phyloP scores from a whole-genome alignment of 2,329 filamentous ascomycete genomes.

The Aspergillus texensis region DNA sequence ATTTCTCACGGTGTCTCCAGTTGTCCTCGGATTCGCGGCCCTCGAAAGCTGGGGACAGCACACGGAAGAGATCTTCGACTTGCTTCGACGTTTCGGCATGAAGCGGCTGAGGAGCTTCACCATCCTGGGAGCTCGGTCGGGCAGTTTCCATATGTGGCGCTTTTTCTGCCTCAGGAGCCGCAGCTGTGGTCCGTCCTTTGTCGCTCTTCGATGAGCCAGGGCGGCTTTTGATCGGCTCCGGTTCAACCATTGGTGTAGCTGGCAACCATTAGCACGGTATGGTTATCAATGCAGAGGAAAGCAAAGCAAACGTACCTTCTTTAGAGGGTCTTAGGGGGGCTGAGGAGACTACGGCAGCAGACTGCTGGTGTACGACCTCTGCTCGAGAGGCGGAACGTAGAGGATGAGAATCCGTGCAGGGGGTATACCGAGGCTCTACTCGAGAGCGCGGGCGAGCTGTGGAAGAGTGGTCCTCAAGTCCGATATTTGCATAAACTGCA shows the following conservation, averaged over 20 bases:
- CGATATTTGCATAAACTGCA: conserved; percentile 76
- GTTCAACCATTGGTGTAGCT: conserved; percentile 24
- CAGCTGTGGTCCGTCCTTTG: conserved; percentile 16
- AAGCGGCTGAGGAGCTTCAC: conserved; percentile 73
- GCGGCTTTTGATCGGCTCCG: conserved; percentile 22
- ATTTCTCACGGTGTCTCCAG: conserved; percentile 85
- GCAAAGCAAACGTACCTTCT: not conserved
- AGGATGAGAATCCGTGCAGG: conserved; percentile 13
- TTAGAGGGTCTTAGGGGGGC: not conserved
- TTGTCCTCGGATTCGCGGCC: conserved; percentile 89
- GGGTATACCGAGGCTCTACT: conserved; percentile 22
- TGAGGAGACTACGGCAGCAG: not conserved
- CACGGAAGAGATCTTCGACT: conserved; percentile 81
- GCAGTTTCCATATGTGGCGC: conserved; percentile 34
- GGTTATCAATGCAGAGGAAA: not conserved
- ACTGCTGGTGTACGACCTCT: not conserved
- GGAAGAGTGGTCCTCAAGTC: conserved; percentile 46
- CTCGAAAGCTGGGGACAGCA: conserved; percentile 81
- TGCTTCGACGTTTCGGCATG: conserved; percentile 84
- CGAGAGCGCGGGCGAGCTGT: conserved; percentile 29
- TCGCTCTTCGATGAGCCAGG: conserved; percentile 25
- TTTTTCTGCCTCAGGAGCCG: conserved; percentile 20
- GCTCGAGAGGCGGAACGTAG: conserved; percentile 13
- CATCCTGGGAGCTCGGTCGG: conserved; percentile 51
- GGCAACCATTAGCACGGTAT: not conserved